Base-by-base conservation (phyloP, 768 basidiomycete species). In the Mycena rebaudengoi region DNA sequence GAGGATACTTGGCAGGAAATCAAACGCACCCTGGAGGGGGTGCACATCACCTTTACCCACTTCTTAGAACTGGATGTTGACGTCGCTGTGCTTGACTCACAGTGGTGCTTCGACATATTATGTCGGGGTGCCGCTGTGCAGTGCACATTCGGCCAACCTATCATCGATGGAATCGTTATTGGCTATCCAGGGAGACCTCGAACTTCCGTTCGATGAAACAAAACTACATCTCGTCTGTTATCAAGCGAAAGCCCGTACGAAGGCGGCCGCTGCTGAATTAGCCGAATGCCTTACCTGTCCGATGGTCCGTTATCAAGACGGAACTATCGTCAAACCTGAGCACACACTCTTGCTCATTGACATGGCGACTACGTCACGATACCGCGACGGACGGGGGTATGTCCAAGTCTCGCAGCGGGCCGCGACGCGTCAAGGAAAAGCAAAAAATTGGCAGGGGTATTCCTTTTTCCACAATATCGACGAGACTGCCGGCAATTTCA, bases 91-190 rank as follows among this genome's bases (percentile, higher is more conserved):
- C 29, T 56, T 23, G 54, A 56, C 30, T 28, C 43, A 7, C 5
- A 33, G 4, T 56, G 54, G 54, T 56, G 54, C n/a, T 44, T 45
- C 16, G 54, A 56, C 0, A 56, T 56, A 43, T 32, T 56, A 2
- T 56, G 54, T n/a, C 54, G 54, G 1, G 54, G 54, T 10, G 41
- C 54, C 6, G 54, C 54, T 3, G 54, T 43, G 3, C 54, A 56
- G 29, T 56, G 54, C 33, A 45, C 30, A 5, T 56, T 56, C 16
- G 8, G 12, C 4, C 54, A 56, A 32, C 54, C 54, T 5, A 32
- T 56, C 14, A 56, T 56, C 43, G 43, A 56, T 26, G 54, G 54
- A 21, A 16, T 56, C 29, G 45, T 56, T 10, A 7, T 56, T 11
- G 54, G 54, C 1, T 56, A 56, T 20, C 20, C 21, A n/a, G 4